Conservation (phyloP, 2,329 filamentous ascomycete species). For the Microdochium paspali region DNA sequence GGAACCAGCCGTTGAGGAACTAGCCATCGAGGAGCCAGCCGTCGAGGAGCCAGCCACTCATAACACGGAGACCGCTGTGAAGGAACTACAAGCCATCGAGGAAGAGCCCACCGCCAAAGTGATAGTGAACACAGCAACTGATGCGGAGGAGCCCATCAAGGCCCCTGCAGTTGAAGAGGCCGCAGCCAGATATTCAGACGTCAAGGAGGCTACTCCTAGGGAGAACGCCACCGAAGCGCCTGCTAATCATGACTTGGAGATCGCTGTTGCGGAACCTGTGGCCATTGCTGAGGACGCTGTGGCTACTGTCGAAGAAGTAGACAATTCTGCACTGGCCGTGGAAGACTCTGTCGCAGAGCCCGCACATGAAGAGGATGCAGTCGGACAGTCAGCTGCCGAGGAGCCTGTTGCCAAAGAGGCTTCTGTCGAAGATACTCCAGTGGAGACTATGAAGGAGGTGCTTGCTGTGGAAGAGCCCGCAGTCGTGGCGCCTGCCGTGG, state of each 20-base stretch:
- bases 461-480: constrained; percentile 1
- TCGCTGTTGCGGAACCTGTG: too few species aligned
- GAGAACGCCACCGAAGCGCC: too few species aligned
- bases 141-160: too few species aligned
- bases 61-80: background rate
- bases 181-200: too few species aligned
- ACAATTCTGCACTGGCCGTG: too few species aligned
- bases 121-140: too few species aligned
- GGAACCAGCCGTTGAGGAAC: too few species aligned
- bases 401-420: constrained; percentile 1
- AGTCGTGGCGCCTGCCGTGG: background rate
- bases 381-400: too few species aligned
- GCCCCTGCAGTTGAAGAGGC: too few species aligned
- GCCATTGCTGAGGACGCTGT: too few species aligned
- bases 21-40: background rate
- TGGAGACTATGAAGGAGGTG: constrained; percentile 4
- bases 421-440: background rate
- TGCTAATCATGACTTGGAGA: too few species aligned
- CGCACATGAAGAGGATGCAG: constrained; percentile 2
- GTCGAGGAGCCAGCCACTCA: constrained; percentile 1
- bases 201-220: too few species aligned
- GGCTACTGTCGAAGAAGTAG: background rate
- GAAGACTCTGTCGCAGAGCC: constrained; percentile 7
- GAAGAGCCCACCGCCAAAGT: constrained; percentile 4
- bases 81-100: background rate